phyloP scores from a whole-genome alignment of 139 green algal genomes.

The Chlamydomonas sp. region DNA sequence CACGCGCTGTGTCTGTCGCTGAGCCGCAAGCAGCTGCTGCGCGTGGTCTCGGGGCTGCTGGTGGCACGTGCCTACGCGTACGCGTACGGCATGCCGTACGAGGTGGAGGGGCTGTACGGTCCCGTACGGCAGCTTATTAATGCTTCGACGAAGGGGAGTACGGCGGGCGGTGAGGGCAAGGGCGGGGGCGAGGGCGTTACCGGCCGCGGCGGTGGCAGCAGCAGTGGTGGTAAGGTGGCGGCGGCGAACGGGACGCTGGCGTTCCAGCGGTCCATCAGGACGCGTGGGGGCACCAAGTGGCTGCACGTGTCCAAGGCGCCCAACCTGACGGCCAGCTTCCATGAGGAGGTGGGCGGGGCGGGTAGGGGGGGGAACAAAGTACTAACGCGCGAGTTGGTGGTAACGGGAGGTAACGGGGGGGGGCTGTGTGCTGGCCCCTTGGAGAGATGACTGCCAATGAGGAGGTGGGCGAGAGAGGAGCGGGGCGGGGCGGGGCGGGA shows the following conservation, averaged over 20 bases:
- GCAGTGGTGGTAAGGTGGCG: background rate
- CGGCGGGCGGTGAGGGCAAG: background rate
- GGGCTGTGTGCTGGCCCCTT: too few relatives aligned
- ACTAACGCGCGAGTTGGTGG: too few relatives aligned
- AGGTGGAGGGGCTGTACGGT: background rate
- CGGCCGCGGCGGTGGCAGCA: background rate
- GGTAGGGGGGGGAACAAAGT: too few relatives aligned
- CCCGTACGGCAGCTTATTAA: conserved; percentile 1
- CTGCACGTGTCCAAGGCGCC: conserved; percentile 22
- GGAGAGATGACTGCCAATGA: background rate
- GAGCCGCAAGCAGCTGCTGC: background rate
- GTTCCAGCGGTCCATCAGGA: background rate
- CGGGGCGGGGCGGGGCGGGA: too few relatives aligned
- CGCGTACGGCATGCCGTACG: background rate
- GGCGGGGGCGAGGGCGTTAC: background rate
- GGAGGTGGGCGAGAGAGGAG: background rate
- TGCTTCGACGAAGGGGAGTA: background rate
- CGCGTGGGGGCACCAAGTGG: conserved; percentile 1
- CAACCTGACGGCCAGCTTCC: background rate
- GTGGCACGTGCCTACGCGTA: conserved; percentile 6
- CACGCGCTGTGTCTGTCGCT: conserved; percentile 36
- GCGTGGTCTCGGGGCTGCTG: background rate
- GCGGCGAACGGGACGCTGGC: too few relatives aligned
- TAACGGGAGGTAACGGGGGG: too few relatives aligned
- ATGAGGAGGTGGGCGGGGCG: conserved; percentile 9